A percentile compares a stretch with the other conserved stretches of the same genome.
Evolutionary conservation across 441 rosid species (phyloP).

Genomic region (Kokia cookei): DNA sequence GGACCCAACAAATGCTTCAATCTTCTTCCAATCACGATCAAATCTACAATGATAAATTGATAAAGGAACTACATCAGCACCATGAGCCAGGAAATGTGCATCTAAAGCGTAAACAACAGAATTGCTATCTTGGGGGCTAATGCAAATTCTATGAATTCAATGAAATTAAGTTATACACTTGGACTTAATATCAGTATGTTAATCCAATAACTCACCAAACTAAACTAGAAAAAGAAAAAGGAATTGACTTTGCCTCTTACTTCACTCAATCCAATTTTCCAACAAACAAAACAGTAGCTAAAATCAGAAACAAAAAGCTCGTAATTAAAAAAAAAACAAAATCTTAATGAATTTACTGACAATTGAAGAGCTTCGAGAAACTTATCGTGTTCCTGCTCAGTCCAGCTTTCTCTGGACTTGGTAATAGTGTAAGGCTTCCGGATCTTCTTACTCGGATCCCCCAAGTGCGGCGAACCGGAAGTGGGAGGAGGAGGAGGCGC

Average conservation of each 20-base stretch:
- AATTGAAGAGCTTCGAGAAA: conserved; percentile 92
- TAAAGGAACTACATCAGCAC: background rate
- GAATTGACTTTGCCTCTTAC: background rate
- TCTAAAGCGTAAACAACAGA: background rate
- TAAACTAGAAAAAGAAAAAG: too few species aligned
- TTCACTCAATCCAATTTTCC: background rate
- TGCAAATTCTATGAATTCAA: background rate
- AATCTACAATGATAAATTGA: conserved; percentile 38
- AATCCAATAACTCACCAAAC: background rate
- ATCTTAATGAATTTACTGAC: conserved; percentile 29
- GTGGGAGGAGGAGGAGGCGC: conserved; percentile 4
- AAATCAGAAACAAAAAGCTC: background rate
- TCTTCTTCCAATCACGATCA: conserved; percentile 99
- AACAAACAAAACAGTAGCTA: background rate
- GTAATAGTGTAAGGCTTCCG: conserved; percentile 92
- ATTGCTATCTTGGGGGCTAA: background rate
- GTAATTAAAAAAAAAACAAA: background rate
- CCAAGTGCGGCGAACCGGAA: conserved; percentile 21
- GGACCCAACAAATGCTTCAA: conserved; percentile 92
- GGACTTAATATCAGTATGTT: background rate
- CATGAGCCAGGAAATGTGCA: background rate
- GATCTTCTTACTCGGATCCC: conserved; percentile 64
- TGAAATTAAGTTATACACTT: background rate
- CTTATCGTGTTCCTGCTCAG: conserved; percentile 90
- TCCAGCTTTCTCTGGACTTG: conserved; percentile 97